Base-by-base conservation (phyloP, 495 filamentous ascomycete species). In the Xylaria venustula region DNA sequence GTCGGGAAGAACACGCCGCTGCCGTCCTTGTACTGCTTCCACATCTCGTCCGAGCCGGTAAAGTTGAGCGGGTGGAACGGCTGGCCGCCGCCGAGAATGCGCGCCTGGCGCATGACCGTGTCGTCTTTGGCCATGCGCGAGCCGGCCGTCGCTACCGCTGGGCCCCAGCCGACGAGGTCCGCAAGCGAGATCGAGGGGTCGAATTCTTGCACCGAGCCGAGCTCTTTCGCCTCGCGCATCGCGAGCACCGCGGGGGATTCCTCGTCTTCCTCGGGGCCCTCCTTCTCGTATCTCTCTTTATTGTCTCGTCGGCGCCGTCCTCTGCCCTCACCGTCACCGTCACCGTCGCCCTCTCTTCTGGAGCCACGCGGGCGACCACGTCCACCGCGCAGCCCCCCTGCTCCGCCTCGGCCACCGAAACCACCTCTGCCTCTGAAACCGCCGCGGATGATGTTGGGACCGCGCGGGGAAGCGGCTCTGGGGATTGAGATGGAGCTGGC, bases 101-200 rank as follows among this genome's bases (percentile, higher is more conserved):
- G 56, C 32, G 67, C 64, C 50, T 69, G 64, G 8, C 69, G 69
- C 3, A 71, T 6, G 20, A 60, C 67, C 14, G 60, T 60, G 54
- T 67, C 62, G 30, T 61, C 54, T 41, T 56, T 60, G 14, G 36
- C 67, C 45, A 65, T 62, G 20, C 50, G 26, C 49, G 61, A 58
- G 9, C 22, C 36, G 32, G 17, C 32, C 23, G 48, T 54, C 42
- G 34, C 56, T 6, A 67, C 46, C 11, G 60, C 62, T 9, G 67
- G 64, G 14, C 64, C 67, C 44, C 46, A 67, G 54, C 69, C 69
- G 19, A 53, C 42, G 50, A 71, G 64, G 32, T 56, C 50, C 7
- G 12, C 47, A 8, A 56, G 54, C 28, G 63, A 46, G 30, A 68
- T 36, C 2, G 52, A 7, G 1, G 68, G 68, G 51, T 67, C 61